Evolutionary conservation across 2,329 filamentous ascomycete species (phyloP).

Genomic region (Trichoderma sp.): DNA sequence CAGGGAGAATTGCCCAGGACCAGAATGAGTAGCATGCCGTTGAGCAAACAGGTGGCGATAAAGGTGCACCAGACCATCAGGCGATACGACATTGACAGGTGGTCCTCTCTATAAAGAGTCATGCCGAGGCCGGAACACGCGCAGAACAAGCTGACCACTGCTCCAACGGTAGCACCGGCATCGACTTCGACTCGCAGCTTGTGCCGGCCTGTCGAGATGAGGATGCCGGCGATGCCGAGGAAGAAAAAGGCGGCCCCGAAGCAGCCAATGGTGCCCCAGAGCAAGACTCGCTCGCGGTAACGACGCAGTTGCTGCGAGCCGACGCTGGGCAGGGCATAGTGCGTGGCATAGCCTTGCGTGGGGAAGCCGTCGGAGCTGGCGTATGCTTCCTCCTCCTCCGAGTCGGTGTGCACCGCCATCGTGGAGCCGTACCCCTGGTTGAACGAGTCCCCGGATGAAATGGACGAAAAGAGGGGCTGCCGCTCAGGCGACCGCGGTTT

Average conservation of each 20-base stretch:
- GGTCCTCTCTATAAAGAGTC: constrained; percentile 51
- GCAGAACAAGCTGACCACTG: constrained; percentile 63
- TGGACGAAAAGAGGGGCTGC: constrained; percentile 21
- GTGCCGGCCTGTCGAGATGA: constrained; percentile 66
- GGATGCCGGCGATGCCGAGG: constrained; percentile 60
- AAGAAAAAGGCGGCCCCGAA: constrained; percentile 62
- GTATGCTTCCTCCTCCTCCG: constrained; percentile 47
- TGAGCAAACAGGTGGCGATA: constrained; percentile 39
- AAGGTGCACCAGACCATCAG: constrained; percentile 40
- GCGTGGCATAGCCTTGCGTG: constrained; percentile 49
- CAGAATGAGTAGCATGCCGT: constrained; percentile 43
- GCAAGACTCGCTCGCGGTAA: constrained; percentile 55
- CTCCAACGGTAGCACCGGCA: constrained; percentile 66
- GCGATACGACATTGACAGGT: constrained; percentile 42
- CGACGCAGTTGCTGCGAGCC: constrained; percentile 47
- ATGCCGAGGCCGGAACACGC: constrained; percentile 60
- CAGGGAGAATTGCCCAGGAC: constrained; percentile 40
- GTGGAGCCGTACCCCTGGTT: constrained; percentile 33
- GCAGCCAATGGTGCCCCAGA: constrained; percentile 50
- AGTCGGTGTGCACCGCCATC: constrained; percentile 34
- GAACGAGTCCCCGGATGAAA: constrained; percentile 20
- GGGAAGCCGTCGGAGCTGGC: constrained; percentile 53
- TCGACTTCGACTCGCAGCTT: constrained; percentile 70
- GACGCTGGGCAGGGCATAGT: constrained; percentile 54
- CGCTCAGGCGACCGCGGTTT: constrained; percentile 28